Evolutionary conservation across 2,329 filamentous ascomycete genomes (phyloP).

Genomic region (Trichoderma atroviride): DNA sequence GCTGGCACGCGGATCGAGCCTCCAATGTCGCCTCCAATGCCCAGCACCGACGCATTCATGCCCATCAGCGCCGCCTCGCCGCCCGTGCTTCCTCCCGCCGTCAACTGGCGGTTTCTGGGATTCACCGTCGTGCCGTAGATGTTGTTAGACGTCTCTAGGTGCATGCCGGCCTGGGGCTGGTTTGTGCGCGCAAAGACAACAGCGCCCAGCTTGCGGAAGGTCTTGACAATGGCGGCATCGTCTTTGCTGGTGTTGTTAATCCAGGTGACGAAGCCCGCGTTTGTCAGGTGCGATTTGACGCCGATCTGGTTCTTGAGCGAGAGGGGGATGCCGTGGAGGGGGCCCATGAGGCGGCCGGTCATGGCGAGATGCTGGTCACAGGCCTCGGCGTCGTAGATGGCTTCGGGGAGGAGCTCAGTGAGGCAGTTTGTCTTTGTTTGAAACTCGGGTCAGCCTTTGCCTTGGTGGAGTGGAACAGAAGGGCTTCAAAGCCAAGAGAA

Average conservation of each 20-base stretch:
- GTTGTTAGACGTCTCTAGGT: slow-evolving; percentile 25
- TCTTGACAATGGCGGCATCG: slow-evolving; percentile 19
- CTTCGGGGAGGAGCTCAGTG: slow-evolving; percentile 22
- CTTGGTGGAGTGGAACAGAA: neutral
- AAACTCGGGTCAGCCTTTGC: neutral
- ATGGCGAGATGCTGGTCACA: slow-evolving; percentile 20
- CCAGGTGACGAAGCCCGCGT: slow-evolving; percentile 24
- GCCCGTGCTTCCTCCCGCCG: slow-evolving; percentile 40
- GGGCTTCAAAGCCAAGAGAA: neutral
- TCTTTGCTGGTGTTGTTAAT: slow-evolving; percentile 9
- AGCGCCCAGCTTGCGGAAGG: slow-evolving; percentile 18
- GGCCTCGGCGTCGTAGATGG: slow-evolving; percentile 22
- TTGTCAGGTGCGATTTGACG: neutral
- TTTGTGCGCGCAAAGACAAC: slow-evolving; percentile 24
- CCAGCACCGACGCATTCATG: slow-evolving; percentile 57
- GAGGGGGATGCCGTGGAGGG: slow-evolving; percentile 25
- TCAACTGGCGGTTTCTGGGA: slow-evolving; percentile 16
- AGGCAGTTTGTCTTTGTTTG: slow-evolving; percentile 21
- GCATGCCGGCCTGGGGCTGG: slow-evolving; percentile 21
- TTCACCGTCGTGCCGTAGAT: slow-evolving; percentile 22
- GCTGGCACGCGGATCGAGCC: slow-evolving; percentile 22
- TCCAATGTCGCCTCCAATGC: slow-evolving; percentile 61
- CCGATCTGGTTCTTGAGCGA: slow-evolving; percentile 23
- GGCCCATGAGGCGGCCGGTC: slow-evolving; percentile 17
- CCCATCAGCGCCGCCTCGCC: slow-evolving; percentile 64